Evolutionary conservation across 441 rosid genomes (phyloP).

Genomic region (Mallotus repandus): DNA sequence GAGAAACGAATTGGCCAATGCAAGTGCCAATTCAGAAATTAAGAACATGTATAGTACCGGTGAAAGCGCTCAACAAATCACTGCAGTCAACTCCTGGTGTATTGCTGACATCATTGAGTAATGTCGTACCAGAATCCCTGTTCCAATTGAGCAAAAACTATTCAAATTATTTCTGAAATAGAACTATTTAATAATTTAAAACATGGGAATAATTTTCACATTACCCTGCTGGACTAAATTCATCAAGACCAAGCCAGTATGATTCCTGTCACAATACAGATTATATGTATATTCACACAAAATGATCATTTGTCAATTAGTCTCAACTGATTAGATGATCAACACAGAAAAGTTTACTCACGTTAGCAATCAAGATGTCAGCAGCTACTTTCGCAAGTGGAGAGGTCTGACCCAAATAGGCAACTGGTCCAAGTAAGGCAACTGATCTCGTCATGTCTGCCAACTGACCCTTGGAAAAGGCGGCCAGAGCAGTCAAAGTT

Average conservation of each 20-base stretch:
- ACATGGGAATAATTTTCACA: too few species aligned
- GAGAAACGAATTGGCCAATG: too few species aligned
- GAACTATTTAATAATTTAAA: too few species aligned
- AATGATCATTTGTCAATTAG: background rate
- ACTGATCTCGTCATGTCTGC: constrained; percentile 55
- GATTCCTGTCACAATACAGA: constrained; percentile 38
- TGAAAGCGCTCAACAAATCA: constrained; percentile 48
- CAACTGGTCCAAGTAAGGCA: constrained; percentile 74
- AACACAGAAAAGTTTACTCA: constrained; percentile 11
- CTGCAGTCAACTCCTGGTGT: constrained; percentile 56
- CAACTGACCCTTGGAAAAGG: constrained; percentile 59
- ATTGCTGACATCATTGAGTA: constrained; percentile 48
- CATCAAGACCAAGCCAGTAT: constrained; percentile 46
- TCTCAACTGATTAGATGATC: background rate
- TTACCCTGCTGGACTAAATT: constrained; percentile 75
- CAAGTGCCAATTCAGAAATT: too few species aligned
- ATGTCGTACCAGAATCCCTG: constrained; percentile 44
- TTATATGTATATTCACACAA: background rate
- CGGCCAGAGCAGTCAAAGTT: constrained; percentile 66
- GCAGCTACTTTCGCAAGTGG: constrained; percentile 59
- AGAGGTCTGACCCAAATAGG: constrained; percentile 68
- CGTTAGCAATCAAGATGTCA: constrained; percentile 63
- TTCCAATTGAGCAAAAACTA: background rate
- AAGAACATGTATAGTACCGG: constrained; percentile 36
- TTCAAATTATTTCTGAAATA: too few species aligned